Conservation (phyloP, 371 early-diverging fungal species). For the Zopfochytrium polystomum region DNA sequence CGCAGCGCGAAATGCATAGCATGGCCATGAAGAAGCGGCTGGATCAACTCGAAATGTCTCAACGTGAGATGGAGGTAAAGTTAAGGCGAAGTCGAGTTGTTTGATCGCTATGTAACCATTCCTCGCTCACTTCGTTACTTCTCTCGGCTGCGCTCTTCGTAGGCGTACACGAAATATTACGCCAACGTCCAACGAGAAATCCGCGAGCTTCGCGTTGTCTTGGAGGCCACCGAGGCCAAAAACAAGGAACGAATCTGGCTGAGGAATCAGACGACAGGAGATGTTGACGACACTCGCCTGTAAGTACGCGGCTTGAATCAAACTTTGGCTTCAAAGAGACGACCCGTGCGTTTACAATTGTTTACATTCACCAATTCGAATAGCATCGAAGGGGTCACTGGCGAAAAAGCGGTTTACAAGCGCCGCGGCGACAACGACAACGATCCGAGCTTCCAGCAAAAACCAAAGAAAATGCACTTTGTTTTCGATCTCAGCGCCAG, state of each 20-base stretch:
- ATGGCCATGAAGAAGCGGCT: constrained; percentile 34
- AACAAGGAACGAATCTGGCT: constrained; percentile 82
- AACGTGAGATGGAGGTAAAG: constrained; percentile 62
- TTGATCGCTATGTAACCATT: too few relatives aligned
- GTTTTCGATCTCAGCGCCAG: constrained; percentile 65
- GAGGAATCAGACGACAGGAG: constrained; percentile 75
- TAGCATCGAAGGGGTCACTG: constrained; percentile 76
- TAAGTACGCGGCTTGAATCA: constrained; percentile 14
- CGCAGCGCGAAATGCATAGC: constrained; percentile 53
- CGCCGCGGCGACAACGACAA: constrained; percentile 62
- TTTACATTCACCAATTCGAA: too few relatives aligned
- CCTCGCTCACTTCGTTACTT: too few relatives aligned
- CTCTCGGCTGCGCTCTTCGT: too few relatives aligned
- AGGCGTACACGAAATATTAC: constrained; percentile 19
- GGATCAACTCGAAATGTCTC: constrained; percentile 64
- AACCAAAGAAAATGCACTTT: constrained; percentile 77
- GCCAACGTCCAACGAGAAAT: constrained; percentile 51
- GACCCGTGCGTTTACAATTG: too few relatives aligned
- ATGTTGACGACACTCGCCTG: constrained; percentile 78
- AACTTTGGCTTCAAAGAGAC: too few relatives aligned
- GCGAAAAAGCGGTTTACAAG: constrained; percentile 76
- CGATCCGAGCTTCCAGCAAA: constrained; percentile 61
- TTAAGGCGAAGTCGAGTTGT: too few relatives aligned
- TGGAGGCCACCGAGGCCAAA: constrained; percentile 76
- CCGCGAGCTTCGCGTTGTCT: constrained; percentile 64